Evolutionary conservation across 805 yeast species (phyloP), one percentile per base, ranked within the genome.

Genomic region (Kodamaea neixiangensis): DNA sequence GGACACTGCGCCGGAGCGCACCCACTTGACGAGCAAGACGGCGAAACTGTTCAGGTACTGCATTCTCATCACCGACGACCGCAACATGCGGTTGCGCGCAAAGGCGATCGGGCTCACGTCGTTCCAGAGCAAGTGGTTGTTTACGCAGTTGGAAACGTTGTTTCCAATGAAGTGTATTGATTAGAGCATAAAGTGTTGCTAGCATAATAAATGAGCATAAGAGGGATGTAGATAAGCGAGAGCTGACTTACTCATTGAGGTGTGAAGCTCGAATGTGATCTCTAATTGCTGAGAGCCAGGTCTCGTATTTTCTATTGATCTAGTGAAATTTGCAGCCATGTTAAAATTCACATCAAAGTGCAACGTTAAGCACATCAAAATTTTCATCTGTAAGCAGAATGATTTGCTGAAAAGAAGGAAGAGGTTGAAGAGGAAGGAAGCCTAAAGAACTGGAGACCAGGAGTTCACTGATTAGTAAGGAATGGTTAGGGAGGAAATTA

Each of bases 51-150:
- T 83, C 63, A 70, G 77, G 44, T 82, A 82, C 62, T 82, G 87
- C 54, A 76, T 85, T 21, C 67, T 87, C 46, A 80, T 87, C 34
- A 85, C 92, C 1, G 93, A 87, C 66, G 93, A 88, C 62, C 70
- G 83, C 49, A 86, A 83, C 55, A 83, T 87, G 88, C 72, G 87
- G 54, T 65, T 83, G 38, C 79, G 88, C 55, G 85, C 89, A 1
- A 79, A 81, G 58, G 69, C 81, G 3, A 70, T 78, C n/a, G 83
- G 82, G 0, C 71, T 82, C 37, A 69, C 78, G 5, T 76, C 81
- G 42, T 80, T 75, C 63, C 82, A 80, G 48, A 81, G 86, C 53
- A 74, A 77, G 52, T 84, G 88, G 88, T 70, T 84, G 46, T 82
- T 82, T 64, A 66, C 67, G 44, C 81, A 76, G 50, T 65, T 82